A percentile compares a stretch with the other conserved stretches of the same genome.
Conservation (phyloP, 257 asterid species). For the Salvia miltiorrhiza region DNA sequence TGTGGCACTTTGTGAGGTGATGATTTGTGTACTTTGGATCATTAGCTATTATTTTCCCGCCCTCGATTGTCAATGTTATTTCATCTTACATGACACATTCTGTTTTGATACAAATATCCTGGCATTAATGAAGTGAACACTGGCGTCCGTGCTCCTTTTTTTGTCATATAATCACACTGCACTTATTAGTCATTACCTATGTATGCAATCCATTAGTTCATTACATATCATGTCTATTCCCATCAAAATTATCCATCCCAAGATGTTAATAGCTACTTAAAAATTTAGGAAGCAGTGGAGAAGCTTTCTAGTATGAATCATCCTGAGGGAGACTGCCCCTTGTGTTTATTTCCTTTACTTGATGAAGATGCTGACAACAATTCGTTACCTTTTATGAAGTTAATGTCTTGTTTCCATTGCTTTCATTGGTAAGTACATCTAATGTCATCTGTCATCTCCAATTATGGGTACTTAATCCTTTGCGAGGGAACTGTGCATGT, state of each 20-base stretch:
- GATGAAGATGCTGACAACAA: slow-evolving; percentile 52
- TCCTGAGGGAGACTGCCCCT: slow-evolving; percentile 90
- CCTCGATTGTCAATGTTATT: background rate
- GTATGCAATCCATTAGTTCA: background rate
- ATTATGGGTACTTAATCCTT: slow-evolving; percentile 5
- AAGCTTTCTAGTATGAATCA: slow-evolving; percentile 87
- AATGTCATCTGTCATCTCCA: slow-evolving; percentile 1
- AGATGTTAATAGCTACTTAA: slow-evolving; percentile 25
- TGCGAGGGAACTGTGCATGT: background rate
- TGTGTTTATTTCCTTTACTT: slow-evolving; percentile 76
- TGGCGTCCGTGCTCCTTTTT: slow-evolving; percentile 6
- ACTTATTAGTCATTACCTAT: background rate
- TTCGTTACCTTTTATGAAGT: slow-evolving; percentile 75
- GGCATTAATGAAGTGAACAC: background rate
- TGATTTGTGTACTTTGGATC: slow-evolving; percentile 8
- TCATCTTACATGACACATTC: background rate
- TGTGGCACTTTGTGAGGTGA: slow-evolving; percentile 92
- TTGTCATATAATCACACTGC: background rate
- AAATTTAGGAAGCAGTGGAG: slow-evolving; percentile 87
- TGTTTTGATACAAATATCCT: background rate
- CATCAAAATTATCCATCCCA: background rate
- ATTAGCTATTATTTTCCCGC: slow-evolving; percentile 7
- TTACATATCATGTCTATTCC: background rate
- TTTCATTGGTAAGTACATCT: slow-evolving; percentile 70
- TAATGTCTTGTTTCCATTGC: slow-evolving; percentile 98